Percentiles rank a stretch among this genome's conserved stretches.
Conservation (phyloP, 1,139 yeast species). For the Casaregolazyma lundiana region DNA sequence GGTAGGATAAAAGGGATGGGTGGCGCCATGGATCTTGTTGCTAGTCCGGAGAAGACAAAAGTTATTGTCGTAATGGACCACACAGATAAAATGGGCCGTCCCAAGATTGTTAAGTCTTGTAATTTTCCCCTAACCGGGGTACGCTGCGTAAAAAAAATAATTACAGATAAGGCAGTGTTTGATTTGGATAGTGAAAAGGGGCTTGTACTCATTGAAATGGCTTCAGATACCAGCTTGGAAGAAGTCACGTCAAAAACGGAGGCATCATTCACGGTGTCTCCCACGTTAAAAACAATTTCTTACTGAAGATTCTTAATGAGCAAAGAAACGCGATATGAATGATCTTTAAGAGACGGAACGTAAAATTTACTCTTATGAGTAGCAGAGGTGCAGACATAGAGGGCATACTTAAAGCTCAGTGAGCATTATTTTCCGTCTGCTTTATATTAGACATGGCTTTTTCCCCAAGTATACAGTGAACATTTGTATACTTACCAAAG, state of each 20-base stretch:
- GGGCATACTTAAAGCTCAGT: too few relatives aligned
- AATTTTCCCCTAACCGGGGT: conserved; percentile 46
- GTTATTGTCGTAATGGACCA: conserved; percentile 51
- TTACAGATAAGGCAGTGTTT: conserved; percentile 49
- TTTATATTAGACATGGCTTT: too few relatives aligned
- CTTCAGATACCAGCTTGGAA: conserved; percentile 39
- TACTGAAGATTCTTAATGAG: too few relatives aligned
- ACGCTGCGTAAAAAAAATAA: conserved; percentile 42
- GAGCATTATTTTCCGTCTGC: too few relatives aligned
- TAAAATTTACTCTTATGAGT: too few relatives aligned
- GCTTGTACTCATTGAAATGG: conserved; percentile 41
- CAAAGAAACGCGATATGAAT: too few relatives aligned
- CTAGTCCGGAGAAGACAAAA: conserved; percentile 43
- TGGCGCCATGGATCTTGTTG: conserved; percentile 54
- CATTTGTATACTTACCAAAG: too few relatives aligned
- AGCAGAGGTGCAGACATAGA: too few relatives aligned
- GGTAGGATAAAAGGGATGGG: conserved; percentile 52
- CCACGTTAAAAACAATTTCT: too few relatives aligned
- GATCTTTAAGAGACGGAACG: too few relatives aligned
- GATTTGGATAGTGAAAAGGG: conserved; percentile 40
- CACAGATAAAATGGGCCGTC: conserved; percentile 43
- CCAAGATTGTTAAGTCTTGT: conserved; percentile 44
- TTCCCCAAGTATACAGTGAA: too few relatives aligned
- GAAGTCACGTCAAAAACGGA: conserved; percentile 40
- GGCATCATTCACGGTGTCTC: conserved; percentile 34